Base-by-base conservation (phyloP, 192 early-diverging fungal species). In the Chytriomyces hyalinus region DNA sequence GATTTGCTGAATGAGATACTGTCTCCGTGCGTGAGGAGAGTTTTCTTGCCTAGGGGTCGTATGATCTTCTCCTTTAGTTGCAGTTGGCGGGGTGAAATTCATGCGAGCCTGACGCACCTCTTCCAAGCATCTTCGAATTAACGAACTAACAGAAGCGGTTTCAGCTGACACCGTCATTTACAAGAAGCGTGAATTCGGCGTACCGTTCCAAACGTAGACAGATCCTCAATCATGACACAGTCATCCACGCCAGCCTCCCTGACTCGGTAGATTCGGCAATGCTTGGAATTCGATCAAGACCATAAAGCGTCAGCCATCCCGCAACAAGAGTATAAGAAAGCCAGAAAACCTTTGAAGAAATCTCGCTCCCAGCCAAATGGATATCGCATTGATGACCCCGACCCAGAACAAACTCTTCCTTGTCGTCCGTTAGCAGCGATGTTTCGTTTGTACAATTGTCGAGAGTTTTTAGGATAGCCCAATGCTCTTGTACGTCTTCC, bases 21-120 rank as follows among this genome's bases (percentile, higher is more conserved):
- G 44, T 44, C 48, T 17, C 78, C 78, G 53, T 80, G 78, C 9
- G 49, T 49, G 15, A 80, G 63, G 6, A 80, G 6, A 17, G 78
- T 80, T 45, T 51, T 77, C 22, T 80, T 66, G 10, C 36, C 73
- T 45, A 20, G 68, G 48, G 73, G n/a, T 9, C 22, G 49, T 72
- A 4, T 44, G 45, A 45, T 10, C 17, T 48, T 36, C 36, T 36
- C 36, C 46, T 48, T 48, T 49, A 49, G 36, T 49, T 49, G 57
- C 57, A 22, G 22, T n/a, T 22, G 57, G 1, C 1, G 17, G 57
- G 57, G 57, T 60, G 15, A 60, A 22, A 60, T 60, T n/a, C 15
- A 17, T 17, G 57, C 17, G 22, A n/a, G 57, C 57, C 17, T n/a
- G 57, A 22, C 57, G 57, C 24, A 65, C 64, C 13, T 13, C 64